Conservation (phyloP, 805 yeast genomes). For the Saccharomycopsis synnaedendra region DNA sequence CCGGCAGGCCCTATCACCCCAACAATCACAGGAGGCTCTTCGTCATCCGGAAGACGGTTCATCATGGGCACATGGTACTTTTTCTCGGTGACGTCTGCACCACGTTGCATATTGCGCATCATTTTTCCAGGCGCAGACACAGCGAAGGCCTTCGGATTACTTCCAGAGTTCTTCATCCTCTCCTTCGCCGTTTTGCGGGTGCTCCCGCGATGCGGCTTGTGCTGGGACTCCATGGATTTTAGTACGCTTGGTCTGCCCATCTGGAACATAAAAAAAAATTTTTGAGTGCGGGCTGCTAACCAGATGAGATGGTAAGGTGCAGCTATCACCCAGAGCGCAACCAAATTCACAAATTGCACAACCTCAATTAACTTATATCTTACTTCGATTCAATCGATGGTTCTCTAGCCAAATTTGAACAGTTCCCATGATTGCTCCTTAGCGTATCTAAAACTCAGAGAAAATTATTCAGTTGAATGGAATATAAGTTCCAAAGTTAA, state of each 20-base stretch:
- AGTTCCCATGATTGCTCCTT: too few relatives aligned
- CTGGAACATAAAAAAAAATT: background rate
- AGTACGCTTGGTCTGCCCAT: background rate
- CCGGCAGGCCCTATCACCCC: constrained; percentile 99
- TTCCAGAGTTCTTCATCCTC: constrained; percentile 61
- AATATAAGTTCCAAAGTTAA: too few relatives aligned
- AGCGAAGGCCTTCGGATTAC: constrained; percentile 75
- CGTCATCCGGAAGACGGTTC: constrained; percentile 93
- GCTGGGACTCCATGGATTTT: constrained; percentile 40
- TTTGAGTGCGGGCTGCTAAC: background rate
- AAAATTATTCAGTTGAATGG: too few relatives aligned
- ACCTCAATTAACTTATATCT: too few relatives aligned
- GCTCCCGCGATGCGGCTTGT: constrained; percentile 73
- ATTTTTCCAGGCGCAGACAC: constrained; percentile 79
- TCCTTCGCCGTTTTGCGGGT: constrained; percentile 59
- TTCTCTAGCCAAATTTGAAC: too few relatives aligned
- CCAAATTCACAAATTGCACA: too few relatives aligned
- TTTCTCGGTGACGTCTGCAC: constrained; percentile 72
- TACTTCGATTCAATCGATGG: too few relatives aligned
- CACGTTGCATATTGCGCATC: constrained; percentile 71
- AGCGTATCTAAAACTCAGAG: too few relatives aligned
- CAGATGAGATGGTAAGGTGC: too few relatives aligned
- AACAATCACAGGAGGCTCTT: constrained; percentile 92
- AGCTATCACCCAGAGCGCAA: too few relatives aligned
- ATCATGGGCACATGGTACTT: constrained; percentile 95